phyloP scores from a whole-genome alignment of 306 rosid species.

The Herpetospermum pedunculosum region DNA sequence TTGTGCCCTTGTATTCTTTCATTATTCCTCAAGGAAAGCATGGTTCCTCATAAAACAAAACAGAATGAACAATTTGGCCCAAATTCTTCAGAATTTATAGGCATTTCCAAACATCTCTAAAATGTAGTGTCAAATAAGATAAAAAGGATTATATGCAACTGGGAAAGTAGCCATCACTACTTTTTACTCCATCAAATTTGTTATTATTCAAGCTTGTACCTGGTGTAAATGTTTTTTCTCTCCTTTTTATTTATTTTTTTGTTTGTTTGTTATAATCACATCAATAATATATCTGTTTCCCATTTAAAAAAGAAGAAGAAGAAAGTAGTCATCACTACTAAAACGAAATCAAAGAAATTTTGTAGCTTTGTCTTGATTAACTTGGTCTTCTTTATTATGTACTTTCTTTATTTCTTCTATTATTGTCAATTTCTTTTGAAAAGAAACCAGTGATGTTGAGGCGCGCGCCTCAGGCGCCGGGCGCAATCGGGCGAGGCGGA shows the following conservation, averaged over 20 bases:
- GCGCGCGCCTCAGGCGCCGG: no score
- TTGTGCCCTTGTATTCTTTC: no score
- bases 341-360: background rate
- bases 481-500: no score
- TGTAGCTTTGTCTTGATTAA: background rate
- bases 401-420: background rate
- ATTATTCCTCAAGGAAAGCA: no score
- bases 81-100: background rate
- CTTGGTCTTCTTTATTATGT: background rate
- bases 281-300: background rate
- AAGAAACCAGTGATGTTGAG: no score
- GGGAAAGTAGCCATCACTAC: background rate
- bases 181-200: background rate
- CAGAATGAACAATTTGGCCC: no score
- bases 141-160: background rate
- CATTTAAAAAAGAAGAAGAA: background rate
- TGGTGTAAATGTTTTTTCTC: background rate
- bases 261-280: no score
- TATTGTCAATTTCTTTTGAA: background rate
- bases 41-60: no score
- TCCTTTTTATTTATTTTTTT: no score
- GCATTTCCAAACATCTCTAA: background rate
- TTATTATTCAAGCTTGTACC: background rate
- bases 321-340: background rate
- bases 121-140: background rate